Base-by-base conservation (phyloP, 805 yeast species). In the Scheffersomyces ergatensis region DNA sequence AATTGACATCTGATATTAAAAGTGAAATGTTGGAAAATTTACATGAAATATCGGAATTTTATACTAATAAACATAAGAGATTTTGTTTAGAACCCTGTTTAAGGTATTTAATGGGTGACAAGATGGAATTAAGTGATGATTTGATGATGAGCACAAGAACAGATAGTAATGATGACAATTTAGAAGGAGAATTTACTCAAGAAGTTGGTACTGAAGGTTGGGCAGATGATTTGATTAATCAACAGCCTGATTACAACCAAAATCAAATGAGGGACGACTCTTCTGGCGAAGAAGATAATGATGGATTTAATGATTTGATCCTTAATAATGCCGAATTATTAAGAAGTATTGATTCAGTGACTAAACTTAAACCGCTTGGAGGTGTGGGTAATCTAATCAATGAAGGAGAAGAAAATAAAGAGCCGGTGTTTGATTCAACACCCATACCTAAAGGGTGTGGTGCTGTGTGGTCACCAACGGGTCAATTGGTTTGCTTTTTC, bases 391-490 rank as follows among this genome's bases (percentile, higher is more conserved):
- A 15, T 29, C 14, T 5, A 11, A 14, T 5, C 14, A 13, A 25
- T 5, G n/a, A 8, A 8, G 30, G 5, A 8, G 30, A 26, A 7
- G 5, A 15, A 14, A 25, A 25, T 11, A 33, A 33, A 25, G 20
- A 18, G 5, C 32, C 40, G 19, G 24, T 33, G 8, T 38, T 38
- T 53, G 95, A 88, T 55, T 82, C 88, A 31, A 87, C 96, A 0
- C 97, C 97, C 0, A 75, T 90, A 12, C 97, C 97, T 0, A 89
- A 87, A 55, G 93, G 89, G 8, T 90, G 96, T 66, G 97, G 97
- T 8, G 97, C 96, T 0, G 69, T 79, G 1, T 90, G 97, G 96
- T 74, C 95, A 0, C 74, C 80, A 11, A 75, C 78, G 3, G 97
- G 97, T 0, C 79, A 79, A 43, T 65, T 90, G 37, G 83, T 90